Base-by-base conservation (phyloP, 2,329 filamentous ascomycete species). In the Colletotrichum sojae region DNA sequence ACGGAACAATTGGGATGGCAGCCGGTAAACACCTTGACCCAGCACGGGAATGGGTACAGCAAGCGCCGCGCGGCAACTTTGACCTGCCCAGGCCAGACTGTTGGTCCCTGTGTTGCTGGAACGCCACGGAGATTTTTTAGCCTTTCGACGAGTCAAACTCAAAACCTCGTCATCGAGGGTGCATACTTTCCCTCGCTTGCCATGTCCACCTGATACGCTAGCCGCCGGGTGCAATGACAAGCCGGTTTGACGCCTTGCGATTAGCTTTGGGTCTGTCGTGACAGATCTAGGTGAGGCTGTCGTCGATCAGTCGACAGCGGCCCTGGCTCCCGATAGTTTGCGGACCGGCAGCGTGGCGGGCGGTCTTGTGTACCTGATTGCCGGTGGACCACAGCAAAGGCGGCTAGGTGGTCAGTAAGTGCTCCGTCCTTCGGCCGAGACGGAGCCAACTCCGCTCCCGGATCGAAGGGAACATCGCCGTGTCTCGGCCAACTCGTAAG, bases 1-100 rank as follows among this genome's bases (percentile, higher is more conserved):
- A 55, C 51, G 31, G n/a, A 27, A 51, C 49, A 61, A 27, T 67
- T 69, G 56, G 67, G 67, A 69, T 69, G 67, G 63, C 67, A 69
- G 62, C 66, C 55, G 49, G 43, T 36, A 48, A 60, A 40, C 22
- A 54, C 49, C 66, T 46, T 51, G 66, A 52, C 51, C 31, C 43
- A 49, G 62, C 22, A 51, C 45, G 39, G 40, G 51, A 55, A 36
- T 36, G 8, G 31, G 66, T 48, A 25, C 40, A 56, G 57, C 39
- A 54, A 36, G 31, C 59, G 58, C 55, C 52, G 49, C 55, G 58
- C 55, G 56, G 49, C 55, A 61, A 45, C 31, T 46, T 16, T 66
- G 67, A 40, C 40, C 67, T 13, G 36, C n/a, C 22, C 43, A 46
- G 45, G 15, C 22, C 43, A 46, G 45, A n/a, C 51, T 53, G 27